Percentiles rank a stretch among this genome's conserved stretches.
Conservation (phyloP, 306 rosid genomes). For the Prinsepia uniflora region DNA sequence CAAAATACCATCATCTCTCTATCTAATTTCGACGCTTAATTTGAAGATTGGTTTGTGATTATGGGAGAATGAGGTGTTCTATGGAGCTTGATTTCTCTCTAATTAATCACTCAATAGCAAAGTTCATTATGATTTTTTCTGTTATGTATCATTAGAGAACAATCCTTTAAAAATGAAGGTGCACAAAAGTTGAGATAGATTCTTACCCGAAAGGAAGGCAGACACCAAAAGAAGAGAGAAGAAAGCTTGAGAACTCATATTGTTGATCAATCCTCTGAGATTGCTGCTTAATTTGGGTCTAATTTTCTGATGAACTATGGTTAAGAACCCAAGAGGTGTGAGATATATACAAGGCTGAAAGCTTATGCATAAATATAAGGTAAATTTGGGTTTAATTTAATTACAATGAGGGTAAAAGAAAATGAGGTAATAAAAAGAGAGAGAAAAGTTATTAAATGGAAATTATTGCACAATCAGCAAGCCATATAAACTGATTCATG, state of each 20-base stretch:
- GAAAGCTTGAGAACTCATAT: conserved; percentile 15
- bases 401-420: too few species aligned
- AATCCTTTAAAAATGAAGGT: too few species aligned
- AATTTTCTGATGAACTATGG: neutral
- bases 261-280: neutral
- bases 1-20: neutral
- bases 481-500: too few species aligned
- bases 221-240: neutral
- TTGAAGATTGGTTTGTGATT: too few species aligned
- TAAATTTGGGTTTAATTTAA: neutral
- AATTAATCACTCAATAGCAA: too few species aligned
- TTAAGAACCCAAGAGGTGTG: neutral
- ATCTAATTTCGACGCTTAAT: too few species aligned
- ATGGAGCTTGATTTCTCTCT: too few species aligned
- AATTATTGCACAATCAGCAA: too few species aligned
- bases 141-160: too few species aligned
- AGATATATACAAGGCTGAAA: neutral
- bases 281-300: neutral
- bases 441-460: neutral
- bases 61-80: too few species aligned
- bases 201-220: neutral
- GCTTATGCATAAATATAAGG: neutral
- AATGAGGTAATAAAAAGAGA: neutral
- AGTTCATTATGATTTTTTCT: too few species aligned
- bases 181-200: neutral